Percentiles rank a stretch among this genome's conserved stretches.
Conservation (phyloP, 345 rosid genomes). For the Camelina hispida region DNA sequence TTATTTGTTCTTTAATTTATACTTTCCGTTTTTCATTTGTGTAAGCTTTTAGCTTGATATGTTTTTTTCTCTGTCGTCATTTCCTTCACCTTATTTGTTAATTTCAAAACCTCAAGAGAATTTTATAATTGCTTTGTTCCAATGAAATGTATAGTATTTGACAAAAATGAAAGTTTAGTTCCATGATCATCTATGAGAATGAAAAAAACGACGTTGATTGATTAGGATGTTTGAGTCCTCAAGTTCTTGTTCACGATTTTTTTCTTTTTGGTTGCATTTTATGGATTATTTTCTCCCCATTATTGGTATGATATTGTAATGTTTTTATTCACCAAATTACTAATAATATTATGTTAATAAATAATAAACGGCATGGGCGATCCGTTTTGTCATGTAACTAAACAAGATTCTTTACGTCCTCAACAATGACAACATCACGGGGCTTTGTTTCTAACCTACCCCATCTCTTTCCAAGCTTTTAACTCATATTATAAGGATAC, state of each 20-base stretch:
- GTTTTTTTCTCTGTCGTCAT: too few relatives aligned
- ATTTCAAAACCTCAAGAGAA: too few relatives aligned
- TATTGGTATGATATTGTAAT: conserved; percentile 1
- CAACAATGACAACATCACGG: conserved; percentile 15
- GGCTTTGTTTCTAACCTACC: conserved; percentile 20
- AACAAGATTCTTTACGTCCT: conserved; percentile 31
- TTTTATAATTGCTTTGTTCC: neutral
- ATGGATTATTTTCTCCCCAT: neutral
- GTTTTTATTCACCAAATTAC: neutral
- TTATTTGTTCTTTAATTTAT: too few relatives aligned
- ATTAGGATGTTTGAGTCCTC: neutral
- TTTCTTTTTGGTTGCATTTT: neutral
- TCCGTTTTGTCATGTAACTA: conserved; percentile 2
- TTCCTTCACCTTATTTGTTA: too few relatives aligned
- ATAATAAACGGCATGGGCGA: neutral
- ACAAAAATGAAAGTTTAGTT: neutral
- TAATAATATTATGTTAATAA: neutral
- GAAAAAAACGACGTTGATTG: neutral
- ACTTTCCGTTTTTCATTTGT: too few relatives aligned
- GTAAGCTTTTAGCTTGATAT: too few relatives aligned
- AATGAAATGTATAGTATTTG: neutral
- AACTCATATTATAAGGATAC: neutral
- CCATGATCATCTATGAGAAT: neutral
- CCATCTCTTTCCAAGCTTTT: neutral
- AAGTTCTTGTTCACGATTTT: neutral